phyloP scores from a whole-genome alignment of 2,329 filamentous ascomycete genomes.

The Aspergillus luchuensis region DNA sequence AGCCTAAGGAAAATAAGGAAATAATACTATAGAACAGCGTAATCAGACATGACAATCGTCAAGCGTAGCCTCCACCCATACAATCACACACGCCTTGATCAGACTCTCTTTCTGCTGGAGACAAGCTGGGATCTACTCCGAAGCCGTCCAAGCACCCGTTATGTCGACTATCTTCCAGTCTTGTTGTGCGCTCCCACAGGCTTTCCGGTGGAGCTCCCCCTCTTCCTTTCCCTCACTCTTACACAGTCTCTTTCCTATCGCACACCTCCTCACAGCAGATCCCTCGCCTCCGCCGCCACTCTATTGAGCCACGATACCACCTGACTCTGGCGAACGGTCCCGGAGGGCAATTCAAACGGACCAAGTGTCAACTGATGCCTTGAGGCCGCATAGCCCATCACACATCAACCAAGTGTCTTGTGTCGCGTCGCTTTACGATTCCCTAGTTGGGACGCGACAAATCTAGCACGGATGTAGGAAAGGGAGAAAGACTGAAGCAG shows the following conservation, averaged over 20 bases:
- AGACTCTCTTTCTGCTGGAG: not conserved
- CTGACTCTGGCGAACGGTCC: not conserved
- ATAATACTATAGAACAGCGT: slow-evolving; percentile 16
- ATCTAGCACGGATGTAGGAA: slow-evolving; percentile 3
- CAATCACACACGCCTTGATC: not conserved
- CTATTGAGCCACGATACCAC: not conserved
- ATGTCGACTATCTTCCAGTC: not conserved
- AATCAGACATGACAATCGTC: slow-evolving; percentile 26
- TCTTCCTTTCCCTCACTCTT: not conserved
- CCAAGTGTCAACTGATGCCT: slow-evolving; percentile 2
- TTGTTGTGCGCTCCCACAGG: not conserved
- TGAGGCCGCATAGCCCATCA: not conserved
- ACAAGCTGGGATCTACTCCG: not conserved
- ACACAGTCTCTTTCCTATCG: not conserved
- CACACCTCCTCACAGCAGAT: not conserved
- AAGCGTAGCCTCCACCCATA: slow-evolving; percentile 18
- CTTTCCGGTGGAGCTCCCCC: not conserved
- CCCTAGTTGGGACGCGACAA: slow-evolving; percentile 3
- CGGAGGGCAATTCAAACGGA: slow-evolving; percentile 3
- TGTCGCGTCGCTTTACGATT: not conserved
- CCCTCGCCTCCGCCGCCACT: not conserved
- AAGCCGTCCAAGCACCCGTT: not conserved
- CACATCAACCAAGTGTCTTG: slow-evolving; percentile 1
- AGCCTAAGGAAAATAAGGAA: slow-evolving; percentile 1
- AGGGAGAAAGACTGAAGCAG: slow-evolving; percentile 6